Percentiles rank a stretch among this genome's conserved stretches.
phyloP scores from a whole-genome alignment of 2,329 filamentous ascomycete genomes.

The Fusarium aywerte region DNA sequence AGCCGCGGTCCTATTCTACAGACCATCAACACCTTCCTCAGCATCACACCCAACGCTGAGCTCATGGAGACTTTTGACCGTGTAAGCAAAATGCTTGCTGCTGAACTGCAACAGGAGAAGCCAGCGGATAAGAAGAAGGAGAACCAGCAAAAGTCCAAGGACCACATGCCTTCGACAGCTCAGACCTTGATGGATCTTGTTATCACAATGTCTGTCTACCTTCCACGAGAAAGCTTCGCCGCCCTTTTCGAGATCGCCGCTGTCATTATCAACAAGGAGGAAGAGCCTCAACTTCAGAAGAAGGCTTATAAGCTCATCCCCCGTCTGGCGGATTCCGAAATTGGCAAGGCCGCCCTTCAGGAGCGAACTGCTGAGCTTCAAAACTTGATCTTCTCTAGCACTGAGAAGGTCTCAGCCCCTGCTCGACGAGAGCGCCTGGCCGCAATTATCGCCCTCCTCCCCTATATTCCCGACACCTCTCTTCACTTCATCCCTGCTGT shows the following conservation, averaged over 20 bases:
- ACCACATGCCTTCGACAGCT: constrained; percentile 88
- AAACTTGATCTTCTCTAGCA: constrained; percentile 78
- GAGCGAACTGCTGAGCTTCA: constrained; percentile 84
- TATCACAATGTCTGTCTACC: constrained; percentile 94
- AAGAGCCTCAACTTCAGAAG: constrained; percentile 95
- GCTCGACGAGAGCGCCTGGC: constrained; percentile 86
- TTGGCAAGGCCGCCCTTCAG: constrained; percentile 78
- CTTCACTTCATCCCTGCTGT: constrained; percentile 94
- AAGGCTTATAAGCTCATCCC: constrained; percentile 99
- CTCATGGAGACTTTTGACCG: constrained; percentile 88
- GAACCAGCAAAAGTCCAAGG: constrained; percentile 64
- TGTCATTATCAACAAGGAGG: constrained; percentile 80
- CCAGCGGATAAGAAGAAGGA: constrained; percentile 70
- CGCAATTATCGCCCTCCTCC: constrained; percentile 82
- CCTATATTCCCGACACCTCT: constrained; percentile 78
- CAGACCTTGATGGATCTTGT: constrained; percentile 97
- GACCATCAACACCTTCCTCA: constrained; percentile 94
- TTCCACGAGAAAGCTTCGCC: constrained; percentile 86
- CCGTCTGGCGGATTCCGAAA: constrained; percentile 82
- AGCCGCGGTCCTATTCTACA: constrained; percentile 90
- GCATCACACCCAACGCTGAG: constrained; percentile 82
- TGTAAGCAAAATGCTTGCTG: constrained; percentile 84
- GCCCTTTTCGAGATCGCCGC: constrained; percentile 88
- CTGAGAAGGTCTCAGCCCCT: constrained; percentile 87
- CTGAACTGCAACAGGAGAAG: constrained; percentile 68